Percentiles rank a stretch among this genome's conserved stretches.
These are phyloP conservation scores for Chaetothyriales sp. DNA, from an alignment of 2,329 filamentous ascomycete species.

Conservation along the genomic window DNA sequence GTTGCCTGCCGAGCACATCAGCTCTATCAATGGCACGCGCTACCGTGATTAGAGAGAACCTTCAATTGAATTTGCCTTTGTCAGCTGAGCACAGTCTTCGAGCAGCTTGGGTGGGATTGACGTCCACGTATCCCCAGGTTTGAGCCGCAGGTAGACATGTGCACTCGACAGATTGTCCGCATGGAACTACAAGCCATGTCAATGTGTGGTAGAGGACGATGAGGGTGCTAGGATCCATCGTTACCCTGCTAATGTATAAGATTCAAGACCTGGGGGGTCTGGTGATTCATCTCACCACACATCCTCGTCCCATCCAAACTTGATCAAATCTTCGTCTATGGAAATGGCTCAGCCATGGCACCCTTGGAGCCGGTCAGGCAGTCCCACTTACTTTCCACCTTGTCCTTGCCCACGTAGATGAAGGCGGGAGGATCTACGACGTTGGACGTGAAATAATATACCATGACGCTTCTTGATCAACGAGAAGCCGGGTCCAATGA, in stretches of 20 bases:
- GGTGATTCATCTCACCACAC: slow-evolving; percentile 52
- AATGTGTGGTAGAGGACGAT: not conserved
- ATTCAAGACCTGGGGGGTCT: not conserved
- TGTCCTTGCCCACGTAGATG: slow-evolving; percentile 97
- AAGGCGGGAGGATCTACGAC: slow-evolving; percentile 68
- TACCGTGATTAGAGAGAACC: slow-evolving; percentile 37
- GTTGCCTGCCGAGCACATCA: slow-evolving; percentile 49
- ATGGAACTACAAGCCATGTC: slow-evolving; percentile 55
- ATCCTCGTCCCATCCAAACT: slow-evolving; percentile 87
- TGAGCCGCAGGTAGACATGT: slow-evolving; percentile 84
- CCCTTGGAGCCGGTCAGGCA: not conserved
- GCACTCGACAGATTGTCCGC: slow-evolving; percentile 94
- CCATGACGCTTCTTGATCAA: slow-evolving; percentile 44
- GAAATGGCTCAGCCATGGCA: slow-evolving; percentile 11
- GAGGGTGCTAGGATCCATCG: not conserved
- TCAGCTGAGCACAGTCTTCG: slow-evolving; percentile 85
- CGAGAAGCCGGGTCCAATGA: not conserved
- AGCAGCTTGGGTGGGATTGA: slow-evolving; percentile 60
- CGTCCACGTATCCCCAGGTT: slow-evolving; percentile 71
- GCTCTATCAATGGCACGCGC: slow-evolving; percentile 3
- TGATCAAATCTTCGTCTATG: slow-evolving; percentile 88
- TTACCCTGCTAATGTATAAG: slow-evolving; percentile 2
- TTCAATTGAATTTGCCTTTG: slow-evolving; percentile 97
- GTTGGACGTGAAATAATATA: slow-evolving; percentile 89
- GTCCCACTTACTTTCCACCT: slow-evolving; percentile 72